phyloP scores from a whole-genome alignment of 1,139 yeast genomes.

The Yamadazyma atlantica region DNA sequence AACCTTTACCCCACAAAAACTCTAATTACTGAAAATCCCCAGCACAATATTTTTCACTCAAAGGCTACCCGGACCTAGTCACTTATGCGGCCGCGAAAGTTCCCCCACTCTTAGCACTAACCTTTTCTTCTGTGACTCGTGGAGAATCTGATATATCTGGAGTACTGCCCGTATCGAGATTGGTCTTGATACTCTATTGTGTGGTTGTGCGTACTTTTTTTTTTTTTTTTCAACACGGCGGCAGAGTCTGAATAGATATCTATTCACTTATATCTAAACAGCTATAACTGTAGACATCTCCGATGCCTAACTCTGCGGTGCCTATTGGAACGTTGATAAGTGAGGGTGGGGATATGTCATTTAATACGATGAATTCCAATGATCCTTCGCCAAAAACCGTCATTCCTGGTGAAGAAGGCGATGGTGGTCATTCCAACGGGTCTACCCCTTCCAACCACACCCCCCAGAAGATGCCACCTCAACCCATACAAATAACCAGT shows the following conservation, averaged over 20 bases:
- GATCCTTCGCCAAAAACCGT: neutral
- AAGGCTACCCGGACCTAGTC: no score
- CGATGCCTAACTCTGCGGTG: constrained; percentile 1
- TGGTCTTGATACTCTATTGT: neutral
- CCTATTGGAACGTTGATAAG: constrained; percentile 2
- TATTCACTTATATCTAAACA: no score
- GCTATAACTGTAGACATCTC: neutral
- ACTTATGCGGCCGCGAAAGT: neutral
- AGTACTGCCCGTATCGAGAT: no score
- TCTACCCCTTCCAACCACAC: neutral
- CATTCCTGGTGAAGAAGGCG: neutral
- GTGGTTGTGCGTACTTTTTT: neutral
- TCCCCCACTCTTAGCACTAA: neutral
- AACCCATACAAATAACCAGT: no score
- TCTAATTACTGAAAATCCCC: no score
- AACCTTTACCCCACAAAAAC: neutral
- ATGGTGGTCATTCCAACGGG: neutral
- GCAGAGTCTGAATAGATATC: no score
- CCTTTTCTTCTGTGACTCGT: no score
- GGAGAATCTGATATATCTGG: no score
- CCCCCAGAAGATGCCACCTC: neutral
- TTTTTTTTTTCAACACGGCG: neutral
- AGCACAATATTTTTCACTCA: neutral
- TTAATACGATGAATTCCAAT: neutral
- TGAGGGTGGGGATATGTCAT: constrained; percentile 3